Conservation (phyloP, 768 basidiomycete genomes). For the Boletus tylopilopsis region DNA sequence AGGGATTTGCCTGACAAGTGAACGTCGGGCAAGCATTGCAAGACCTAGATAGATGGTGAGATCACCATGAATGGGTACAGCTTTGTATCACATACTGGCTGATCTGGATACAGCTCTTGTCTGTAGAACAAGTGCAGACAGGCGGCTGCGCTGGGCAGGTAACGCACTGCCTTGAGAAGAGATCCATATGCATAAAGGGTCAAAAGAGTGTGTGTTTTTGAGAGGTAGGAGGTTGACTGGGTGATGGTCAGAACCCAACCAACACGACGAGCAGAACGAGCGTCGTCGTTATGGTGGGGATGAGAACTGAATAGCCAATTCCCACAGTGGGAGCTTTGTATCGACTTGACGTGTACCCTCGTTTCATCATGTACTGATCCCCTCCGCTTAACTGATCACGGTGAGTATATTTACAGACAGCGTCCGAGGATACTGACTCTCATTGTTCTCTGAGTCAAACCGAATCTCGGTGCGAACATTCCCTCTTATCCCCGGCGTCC, state of each 20-base stretch:
- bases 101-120: constrained; percentile 58
- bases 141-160: constrained; percentile 45
- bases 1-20: constrained; percentile 42
- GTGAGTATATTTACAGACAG: too few species aligned
- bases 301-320: background rate
- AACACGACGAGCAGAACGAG: constrained; percentile 6
- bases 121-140: constrained; percentile 50
- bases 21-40: constrained; percentile 54
- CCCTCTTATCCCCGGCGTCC: background rate
- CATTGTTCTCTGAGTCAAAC: too few species aligned
- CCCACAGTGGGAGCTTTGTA: background rate
- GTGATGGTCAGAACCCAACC: constrained; percentile 17
- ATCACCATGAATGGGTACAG: background rate
- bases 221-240: constrained; percentile 14
- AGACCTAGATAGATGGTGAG: constrained; percentile 37
- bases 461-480: background rate
- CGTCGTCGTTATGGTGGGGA: constrained; percentile 1
- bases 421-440: too few species aligned
- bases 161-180: constrained; percentile 46
- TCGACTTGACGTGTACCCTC: too few species aligned
- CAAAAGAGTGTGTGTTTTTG: constrained; percentile 34
- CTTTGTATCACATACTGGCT: constrained; percentile 43
- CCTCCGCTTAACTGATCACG: too few species aligned
- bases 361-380: too few species aligned
- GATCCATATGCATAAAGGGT: constrained; percentile 33